Conservation (phyloP, 2,329 filamentous ascomycete genomes). For the Nectriaceae sp. region DNA sequence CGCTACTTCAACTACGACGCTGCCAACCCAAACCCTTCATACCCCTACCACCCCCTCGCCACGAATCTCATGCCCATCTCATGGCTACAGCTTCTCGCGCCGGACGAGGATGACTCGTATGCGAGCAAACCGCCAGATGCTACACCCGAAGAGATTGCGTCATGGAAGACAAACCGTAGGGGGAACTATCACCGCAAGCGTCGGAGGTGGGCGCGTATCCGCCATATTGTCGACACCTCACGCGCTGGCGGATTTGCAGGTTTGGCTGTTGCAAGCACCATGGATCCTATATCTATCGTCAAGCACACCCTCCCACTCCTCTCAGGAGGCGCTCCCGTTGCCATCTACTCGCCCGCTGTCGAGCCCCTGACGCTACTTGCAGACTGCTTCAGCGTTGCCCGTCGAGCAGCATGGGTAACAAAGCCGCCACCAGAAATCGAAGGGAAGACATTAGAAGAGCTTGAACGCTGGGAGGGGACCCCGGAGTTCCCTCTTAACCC, state of each 20-base stretch:
- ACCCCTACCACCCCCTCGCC: conserved; percentile 74
- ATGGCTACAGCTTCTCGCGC: conserved; percentile 88
- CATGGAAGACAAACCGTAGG: conserved; percentile 79
- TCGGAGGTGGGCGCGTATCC: conserved; percentile 74
- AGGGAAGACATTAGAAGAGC: conserved; percentile 48
- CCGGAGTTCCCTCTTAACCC: conserved; percentile 88
- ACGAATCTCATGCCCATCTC: conserved; percentile 81
- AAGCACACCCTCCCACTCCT: conserved; percentile 77
- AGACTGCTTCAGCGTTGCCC: conserved; percentile 81
- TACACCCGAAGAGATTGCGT: conserved; percentile 60
- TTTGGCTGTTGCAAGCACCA: conserved; percentile 76
- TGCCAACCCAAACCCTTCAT: conserved; percentile 58
- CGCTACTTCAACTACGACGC: conserved; percentile 88
- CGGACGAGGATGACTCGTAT: conserved; percentile 74
- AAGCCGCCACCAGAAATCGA: conserved; percentile 49
- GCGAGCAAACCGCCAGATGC: conserved; percentile 61
- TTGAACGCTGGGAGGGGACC: conserved; percentile 59
- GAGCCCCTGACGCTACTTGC: conserved; percentile 78
- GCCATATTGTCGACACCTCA: conserved; percentile 72
- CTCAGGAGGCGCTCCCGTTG: conserved; percentile 78
- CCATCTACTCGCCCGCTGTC: conserved; percentile 79
- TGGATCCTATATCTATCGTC: conserved; percentile 79
- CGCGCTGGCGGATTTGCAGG: conserved; percentile 79
- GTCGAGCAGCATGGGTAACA: conserved; percentile 73
- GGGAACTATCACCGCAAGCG: conserved; percentile 89